phyloP scores from a whole-genome alignment of 164 flowering plant species.

The Echeveria elegans region DNA sequence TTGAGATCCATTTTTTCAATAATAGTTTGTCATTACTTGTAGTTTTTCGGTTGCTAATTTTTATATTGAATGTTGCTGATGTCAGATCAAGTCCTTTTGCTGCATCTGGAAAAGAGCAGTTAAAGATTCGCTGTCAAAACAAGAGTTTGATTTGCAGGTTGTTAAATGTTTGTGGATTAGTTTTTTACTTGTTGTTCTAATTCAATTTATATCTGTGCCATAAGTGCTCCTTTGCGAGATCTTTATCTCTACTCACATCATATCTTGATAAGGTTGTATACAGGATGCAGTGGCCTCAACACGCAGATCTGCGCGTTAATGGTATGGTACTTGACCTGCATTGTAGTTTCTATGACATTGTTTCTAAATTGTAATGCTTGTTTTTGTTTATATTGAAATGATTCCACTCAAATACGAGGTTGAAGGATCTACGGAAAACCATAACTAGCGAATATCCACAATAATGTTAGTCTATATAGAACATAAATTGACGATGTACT shows the following conservation, averaged over 20 bases:
- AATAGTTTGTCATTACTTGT: not conserved
- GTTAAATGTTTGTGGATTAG: not conserved
- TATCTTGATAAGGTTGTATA: conserved; percentile 69
- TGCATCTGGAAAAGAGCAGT: conserved; percentile 67
- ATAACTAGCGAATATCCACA: no score
- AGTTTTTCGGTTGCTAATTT: not conserved
- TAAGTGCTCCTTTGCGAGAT: not conserved
- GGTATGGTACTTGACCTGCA: conserved; percentile 38
- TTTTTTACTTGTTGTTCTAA: not conserved
- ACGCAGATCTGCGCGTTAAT: conserved; percentile 82
- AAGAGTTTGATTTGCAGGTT: conserved; percentile 89
- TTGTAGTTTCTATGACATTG: not conserved
- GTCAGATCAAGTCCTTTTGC: conserved; percentile 69
- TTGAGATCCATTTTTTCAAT: not conserved
- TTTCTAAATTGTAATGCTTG: not conserved
- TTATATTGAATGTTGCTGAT: not conserved
- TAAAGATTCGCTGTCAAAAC: conserved; percentile 53
- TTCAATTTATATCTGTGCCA: not conserved
- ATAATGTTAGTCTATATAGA: not conserved
- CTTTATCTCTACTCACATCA: not conserved
- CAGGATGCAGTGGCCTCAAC: conserved; percentile 99
- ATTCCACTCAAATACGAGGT: no score
- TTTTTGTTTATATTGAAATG: not conserved
- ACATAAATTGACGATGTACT: not conserved
- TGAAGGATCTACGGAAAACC: no score